Evolutionary conservation across 345 rosid genomes (phyloP), one percentile per base, ranked within the genome.

Genomic region (Tarenaya hassleriana): DNA sequence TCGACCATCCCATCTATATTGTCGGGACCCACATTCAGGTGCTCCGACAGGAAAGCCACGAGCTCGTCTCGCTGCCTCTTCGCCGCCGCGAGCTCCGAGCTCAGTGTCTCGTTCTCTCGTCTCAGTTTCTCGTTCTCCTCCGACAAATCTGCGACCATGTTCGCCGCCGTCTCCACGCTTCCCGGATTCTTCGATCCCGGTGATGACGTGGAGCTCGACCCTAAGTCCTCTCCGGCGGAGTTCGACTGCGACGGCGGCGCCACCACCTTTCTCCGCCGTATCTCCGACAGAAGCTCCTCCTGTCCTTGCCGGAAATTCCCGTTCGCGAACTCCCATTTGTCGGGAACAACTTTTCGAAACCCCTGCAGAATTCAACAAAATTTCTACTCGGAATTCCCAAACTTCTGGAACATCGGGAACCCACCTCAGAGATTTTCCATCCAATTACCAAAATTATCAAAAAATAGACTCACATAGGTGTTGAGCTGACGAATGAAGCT

Each of bases 401-500:
- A 47, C 48, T 8, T 17, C 35, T 50, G 10, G 41, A n/a, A n/a
- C n/a, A n/a, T n/a, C n/a, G n/a, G n/a, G n/a, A n/a, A n/a, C n/a
- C n/a, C n/a, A n/a, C n/a, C n/a, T n/a, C n/a, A n/a, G n/a, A n/a
- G n/a, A n/a, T n/a, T n/a, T n/a, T n/a, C n/a, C n/a, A n/a, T n/a
- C n/a, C n/a, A n/a, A n/a, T n/a, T n/a, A n/a, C n/a, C n/a, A n/a
- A n/a, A n/a, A n/a, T n/a, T n/a, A n/a, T n/a, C n/a, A n/a, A n/a
- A n/a, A n/a, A n/a, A n/a, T n/a, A n/a, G n/a, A n/a, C n/a, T n/a
- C n/a, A n/a, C n/a, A n/a, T n/a, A n/a, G n/a, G n/a, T n/a, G n/a
- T n/a, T n/a, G n/a, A n/a, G n/a, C n/a, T n/a, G n/a, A n/a, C n/a
- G 94, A 50, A 84, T 81, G 60, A 84, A 84, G 82, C 94, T 84